phyloP scores from a whole-genome alignment of 2,329 filamentous ascomycete genomes.

The Pseudocercospora ulei region DNA sequence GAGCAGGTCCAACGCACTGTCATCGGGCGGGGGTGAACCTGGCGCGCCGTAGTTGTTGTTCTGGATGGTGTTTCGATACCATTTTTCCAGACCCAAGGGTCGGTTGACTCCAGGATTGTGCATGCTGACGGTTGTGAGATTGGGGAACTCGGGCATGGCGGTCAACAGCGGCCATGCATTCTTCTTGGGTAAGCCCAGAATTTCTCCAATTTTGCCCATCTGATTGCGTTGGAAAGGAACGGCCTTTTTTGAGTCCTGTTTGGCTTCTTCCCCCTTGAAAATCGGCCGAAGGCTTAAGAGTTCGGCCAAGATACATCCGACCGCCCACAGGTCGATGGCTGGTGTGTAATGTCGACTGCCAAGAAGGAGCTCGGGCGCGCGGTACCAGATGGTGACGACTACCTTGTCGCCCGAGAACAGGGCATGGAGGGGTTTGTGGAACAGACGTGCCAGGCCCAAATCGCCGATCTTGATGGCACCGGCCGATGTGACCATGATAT shows the following conservation, averaged over 20 bases:
- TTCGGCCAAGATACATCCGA: conserved; percentile 96
- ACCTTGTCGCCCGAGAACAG: conserved; percentile 94
- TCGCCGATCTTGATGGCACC: conserved; percentile 94
- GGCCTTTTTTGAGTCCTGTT: conserved; percentile 97
- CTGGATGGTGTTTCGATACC: conserved; percentile 44
- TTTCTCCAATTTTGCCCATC: conserved; percentile 98
- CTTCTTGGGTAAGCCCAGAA: conserved; percentile 81
- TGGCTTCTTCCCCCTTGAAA: conserved; percentile 97
- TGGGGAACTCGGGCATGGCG: conserved; percentile 72
- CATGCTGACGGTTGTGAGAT: conserved; percentile 34
- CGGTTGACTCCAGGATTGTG: conserved; percentile 45
- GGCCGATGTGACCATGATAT: conserved; percentile 90
- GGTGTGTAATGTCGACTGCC: conserved; percentile 94
- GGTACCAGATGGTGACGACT: conserved; percentile 98
- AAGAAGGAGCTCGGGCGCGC: conserved; percentile 83
- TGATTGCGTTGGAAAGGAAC: conserved; percentile 96
- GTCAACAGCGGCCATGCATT: conserved; percentile 78
- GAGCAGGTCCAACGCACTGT: conserved; percentile 60
- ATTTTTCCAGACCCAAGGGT: conserved; percentile 57
- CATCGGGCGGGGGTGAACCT: conserved; percentile 47
- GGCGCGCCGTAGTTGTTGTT: conserved; percentile 40
- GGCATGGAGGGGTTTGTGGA: conserved; percentile 85
- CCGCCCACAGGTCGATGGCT: conserved; percentile 92
- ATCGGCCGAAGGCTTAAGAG: conserved; percentile 82
- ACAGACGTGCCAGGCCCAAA: conserved; percentile 79